Percentiles rank a stretch among this genome's conserved stretches.
phyloP scores from a whole-genome alignment of 352 stramenopile genomes.

The Lagenidium sp. region DNA sequence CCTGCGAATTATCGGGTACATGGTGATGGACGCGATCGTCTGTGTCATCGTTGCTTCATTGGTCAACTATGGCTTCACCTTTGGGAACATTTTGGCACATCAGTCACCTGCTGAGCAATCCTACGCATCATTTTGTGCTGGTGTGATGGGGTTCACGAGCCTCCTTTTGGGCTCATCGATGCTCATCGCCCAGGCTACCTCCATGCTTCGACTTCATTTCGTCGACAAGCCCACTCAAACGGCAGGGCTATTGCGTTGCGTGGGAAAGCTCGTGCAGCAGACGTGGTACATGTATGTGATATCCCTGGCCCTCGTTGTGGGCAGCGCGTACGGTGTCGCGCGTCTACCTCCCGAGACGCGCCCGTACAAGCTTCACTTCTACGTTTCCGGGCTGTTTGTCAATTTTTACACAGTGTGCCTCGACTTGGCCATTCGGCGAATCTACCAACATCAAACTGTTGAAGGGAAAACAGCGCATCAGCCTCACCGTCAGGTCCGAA shows the following conservation, averaged over 20 bases:
- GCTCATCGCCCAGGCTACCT: background rate
- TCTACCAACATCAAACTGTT: slow-evolving; percentile 7
- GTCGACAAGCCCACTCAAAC: background rate
- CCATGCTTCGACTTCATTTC: background rate
- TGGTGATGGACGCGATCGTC: no score
- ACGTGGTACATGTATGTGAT: background rate
- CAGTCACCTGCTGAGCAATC: background rate
- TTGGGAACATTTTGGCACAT: background rate
- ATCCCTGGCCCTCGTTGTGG: background rate
- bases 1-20: no score
- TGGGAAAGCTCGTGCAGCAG: background rate
- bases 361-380: slow-evolving; percentile 5
- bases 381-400: background rate
- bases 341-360: background rate
- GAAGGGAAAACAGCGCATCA: no score
- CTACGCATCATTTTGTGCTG: background rate
- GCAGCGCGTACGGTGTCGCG: background rate
- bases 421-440: background rate
- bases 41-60: background rate
- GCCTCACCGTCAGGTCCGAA: no score
- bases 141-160: background rate
- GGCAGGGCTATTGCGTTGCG: background rate
- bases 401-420: slow-evolving; percentile 3
- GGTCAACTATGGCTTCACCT: background rate
- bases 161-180: background rate